Evolutionary conservation across 2,329 filamentous ascomycete species (phyloP), one percentile per base, ranked within the genome.

Genomic region (Acephala macrosclerotiorum): DNA sequence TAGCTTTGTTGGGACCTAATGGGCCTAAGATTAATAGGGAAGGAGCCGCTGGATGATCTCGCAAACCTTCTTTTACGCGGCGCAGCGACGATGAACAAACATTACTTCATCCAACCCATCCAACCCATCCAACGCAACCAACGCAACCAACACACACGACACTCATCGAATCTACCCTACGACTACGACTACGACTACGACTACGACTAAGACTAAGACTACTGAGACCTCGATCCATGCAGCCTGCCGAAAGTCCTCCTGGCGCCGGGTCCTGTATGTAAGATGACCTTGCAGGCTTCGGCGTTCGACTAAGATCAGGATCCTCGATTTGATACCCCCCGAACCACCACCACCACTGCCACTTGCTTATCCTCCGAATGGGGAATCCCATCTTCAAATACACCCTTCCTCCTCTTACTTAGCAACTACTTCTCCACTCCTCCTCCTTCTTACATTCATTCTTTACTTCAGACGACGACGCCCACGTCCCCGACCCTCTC

Each of bases 281-380:
- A 49, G 11, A n/a, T 49, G 45, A 25, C 49, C 22, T 25, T 53
- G 49, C 49, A 53, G 14, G 49, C 25, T 53, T 53, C 49, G 49
- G 49, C 49, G 49, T 53, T 53, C 49, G 11, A 26, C 14, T n/a
- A 53, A 25, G 18, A 11, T 49, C 9, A 11, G 12, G 45, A 22
- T 49, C n/a, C n/a, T n/a, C 45, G 25, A 7, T 2, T 33, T 29
- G 18, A 53, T 18, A 26, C 18, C 49, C 49, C 25, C 49, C 49
- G 49, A 53, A 33, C 22, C 2, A 49, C 38, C 38, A 16, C 38
- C 14, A 4, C 38, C 38, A 16, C 12, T 14, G 7, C 14, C 36
- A 7, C 36, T 8, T 14, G n/a, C 47, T 53, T 53, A 53, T 53
- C 49, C 49, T 18, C 49, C 49, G 49, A 53, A 53, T 53, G 11